phyloP scores from a whole-genome alignment of 1,139 yeast species.

The Nakaseomyces bracarensis region DNA sequence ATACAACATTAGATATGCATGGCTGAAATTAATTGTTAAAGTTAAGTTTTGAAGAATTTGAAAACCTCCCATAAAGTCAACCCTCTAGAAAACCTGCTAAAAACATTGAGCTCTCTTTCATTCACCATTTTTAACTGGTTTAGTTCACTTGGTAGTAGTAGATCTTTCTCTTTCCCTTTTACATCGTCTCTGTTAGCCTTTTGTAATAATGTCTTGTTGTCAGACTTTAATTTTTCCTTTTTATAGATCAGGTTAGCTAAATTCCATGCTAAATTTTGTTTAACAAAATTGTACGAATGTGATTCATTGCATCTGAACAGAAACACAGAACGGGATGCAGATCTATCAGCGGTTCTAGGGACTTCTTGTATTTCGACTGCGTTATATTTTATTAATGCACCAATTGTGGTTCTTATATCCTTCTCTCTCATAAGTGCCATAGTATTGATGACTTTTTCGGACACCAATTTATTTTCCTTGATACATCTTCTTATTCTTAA shows the following conservation, averaged over 20 bases:
- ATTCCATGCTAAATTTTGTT: slow-evolving; percentile 52
- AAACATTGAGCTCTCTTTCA: slow-evolving; percentile 45
- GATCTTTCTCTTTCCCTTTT: slow-evolving; percentile 68
- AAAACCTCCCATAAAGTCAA: slow-evolving; percentile 47
- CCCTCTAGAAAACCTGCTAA: slow-evolving; percentile 49
- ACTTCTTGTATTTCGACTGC: slow-evolving; percentile 78
- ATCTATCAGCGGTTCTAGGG: slow-evolving; percentile 85
- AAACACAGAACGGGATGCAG: slow-evolving; percentile 81
- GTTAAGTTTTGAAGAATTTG: slow-evolving; percentile 29
- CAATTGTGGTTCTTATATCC: slow-evolving; percentile 59
- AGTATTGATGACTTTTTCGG: slow-evolving; percentile 76
- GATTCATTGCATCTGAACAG: slow-evolving; percentile 65
- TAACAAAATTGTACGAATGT: slow-evolving; percentile 42
- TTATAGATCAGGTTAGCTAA: slow-evolving; percentile 58
- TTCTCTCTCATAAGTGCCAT: slow-evolving; percentile 68
- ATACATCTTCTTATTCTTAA: slow-evolving; percentile 61
- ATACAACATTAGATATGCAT: too few species aligned
- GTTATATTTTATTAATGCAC: slow-evolving; percentile 48
- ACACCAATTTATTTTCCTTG: slow-evolving; percentile 58
- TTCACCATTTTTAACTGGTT: slow-evolving; percentile 58
- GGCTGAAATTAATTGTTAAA: too few species aligned
- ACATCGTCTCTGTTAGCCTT: slow-evolving; percentile 89
- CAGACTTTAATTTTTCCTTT: slow-evolving; percentile 48
- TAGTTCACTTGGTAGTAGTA: slow-evolving; percentile 66
- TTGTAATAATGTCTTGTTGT: slow-evolving; percentile 59